Evolutionary conservation across 371 early-diverging fungal genomes (phyloP).

Genomic region (Mucor racemosus): DNA sequence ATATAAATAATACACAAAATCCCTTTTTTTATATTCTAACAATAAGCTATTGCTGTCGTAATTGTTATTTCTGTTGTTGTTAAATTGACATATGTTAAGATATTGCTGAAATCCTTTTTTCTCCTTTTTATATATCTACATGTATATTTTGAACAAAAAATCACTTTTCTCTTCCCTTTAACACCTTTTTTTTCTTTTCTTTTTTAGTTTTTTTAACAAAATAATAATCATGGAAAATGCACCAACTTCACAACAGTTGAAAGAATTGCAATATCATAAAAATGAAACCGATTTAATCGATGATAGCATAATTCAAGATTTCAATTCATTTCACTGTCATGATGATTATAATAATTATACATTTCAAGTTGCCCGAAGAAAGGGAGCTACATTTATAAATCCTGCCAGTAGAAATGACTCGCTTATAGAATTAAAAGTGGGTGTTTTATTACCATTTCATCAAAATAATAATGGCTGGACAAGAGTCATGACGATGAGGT

Average conservation of each 20-base stretch:
- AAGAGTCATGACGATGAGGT: constrained; percentile 48
- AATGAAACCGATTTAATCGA: neutral
- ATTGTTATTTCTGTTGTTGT: neutral
- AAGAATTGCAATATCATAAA: neutral
- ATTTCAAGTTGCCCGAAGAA: constrained; percentile 32
- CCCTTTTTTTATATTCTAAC: constrained; percentile 3
- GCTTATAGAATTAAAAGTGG: constrained; percentile 56
- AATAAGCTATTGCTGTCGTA: neutral
- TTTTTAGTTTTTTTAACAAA: too few species aligned
- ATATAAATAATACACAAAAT: neutral
- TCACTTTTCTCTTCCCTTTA: neutral
- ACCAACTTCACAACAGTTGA: constrained; percentile 1
- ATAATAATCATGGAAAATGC: neutral
- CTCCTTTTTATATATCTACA: neutral
- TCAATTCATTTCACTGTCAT: constrained; percentile 13
- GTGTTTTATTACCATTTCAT: constrained; percentile 58
- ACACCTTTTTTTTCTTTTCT: neutral
- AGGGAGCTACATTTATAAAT: constrained; percentile 42
- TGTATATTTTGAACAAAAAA: neutral
- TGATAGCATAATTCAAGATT: constrained; percentile 1
- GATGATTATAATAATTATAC: constrained; percentile 32
- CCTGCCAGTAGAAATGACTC: constrained; percentile 23
- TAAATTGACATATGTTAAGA: neutral
- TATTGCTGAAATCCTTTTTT: neutral
- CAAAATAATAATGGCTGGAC: constrained; percentile 48